Base-by-base conservation (phyloP, 768 basidiomycete species). In the Auriscalpium vulgare region DNA sequence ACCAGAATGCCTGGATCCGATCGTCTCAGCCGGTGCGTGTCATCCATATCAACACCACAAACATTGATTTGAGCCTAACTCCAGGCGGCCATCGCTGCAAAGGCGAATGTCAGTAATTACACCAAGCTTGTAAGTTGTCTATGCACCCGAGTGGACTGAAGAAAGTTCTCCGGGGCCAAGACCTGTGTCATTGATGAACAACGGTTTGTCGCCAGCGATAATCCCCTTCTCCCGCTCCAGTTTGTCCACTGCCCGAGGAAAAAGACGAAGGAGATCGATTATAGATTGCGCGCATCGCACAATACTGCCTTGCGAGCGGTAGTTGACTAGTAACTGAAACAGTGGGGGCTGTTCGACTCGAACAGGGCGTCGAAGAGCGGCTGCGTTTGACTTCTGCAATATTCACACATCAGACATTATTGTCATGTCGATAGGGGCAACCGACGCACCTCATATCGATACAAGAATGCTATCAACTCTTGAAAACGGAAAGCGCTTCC, bases 401-500 rank as follows among this genome's bases (percentile, higher is more conserved):
- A 46, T 48, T 14, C n/a, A 55, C 48, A 44, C 44, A 49, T 52
- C 55, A 29, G 29, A 37, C 1, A 14, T 43, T 43, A 5, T n/a
- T n/a, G n/a, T n/a, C 40, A 9, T 35, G 29, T 21, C n/a, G 8
- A 11, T 34, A 38, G 8, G 21, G 37, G 14, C 37, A 10, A n/a
- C 3, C 36, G 35, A 17, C 68, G 45, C 53, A 85, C 87, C 71
- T 89, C 85, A 1, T 82, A 65, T 46, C 83, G 75, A 55, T 77
- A 80, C 34, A 87, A 59, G 59, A 85, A 87, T 0, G 87, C 79
- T 64, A 83, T 88, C 51, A 90, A 64, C 46, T 88, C 85, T 53
- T 84, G 72, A 64, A 90, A 90, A 10, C 82, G 71, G 61, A 90
- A 90, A 0, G 84, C 77, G 58, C 84, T 86, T 2, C 87, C 88